These are phyloP conservation scores for Solanum rostratum DNA, from an alignment of 257 asterid species.

Conservation along the genomic window DNA sequence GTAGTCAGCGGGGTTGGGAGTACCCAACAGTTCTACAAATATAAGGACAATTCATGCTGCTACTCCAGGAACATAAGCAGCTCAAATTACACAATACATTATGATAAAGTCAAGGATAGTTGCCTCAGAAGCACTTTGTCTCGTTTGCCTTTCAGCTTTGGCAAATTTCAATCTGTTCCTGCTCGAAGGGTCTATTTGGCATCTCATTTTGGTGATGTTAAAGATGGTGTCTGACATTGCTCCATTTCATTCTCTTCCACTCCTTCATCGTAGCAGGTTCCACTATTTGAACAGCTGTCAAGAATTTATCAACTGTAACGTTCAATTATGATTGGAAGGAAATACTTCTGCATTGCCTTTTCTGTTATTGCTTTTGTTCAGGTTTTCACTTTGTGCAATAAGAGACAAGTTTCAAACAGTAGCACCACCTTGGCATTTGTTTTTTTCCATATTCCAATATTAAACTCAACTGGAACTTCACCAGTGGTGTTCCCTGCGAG, in stretches of 20 bases:
- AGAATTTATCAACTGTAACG: not conserved
- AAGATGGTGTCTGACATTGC: not conserved
- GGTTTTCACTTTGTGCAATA: not conserved
- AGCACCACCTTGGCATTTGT: not conserved
- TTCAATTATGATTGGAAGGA: not conserved
- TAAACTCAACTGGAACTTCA: not conserved
- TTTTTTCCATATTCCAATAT: not conserved
- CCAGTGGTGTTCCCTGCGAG: not conserved
- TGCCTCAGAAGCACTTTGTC: constrained; percentile 7
- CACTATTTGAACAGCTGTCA: not conserved
- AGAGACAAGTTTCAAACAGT: not conserved
- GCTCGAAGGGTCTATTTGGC: not conserved
- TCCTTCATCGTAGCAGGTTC: not conserved
- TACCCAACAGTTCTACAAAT: constrained; percentile 44
- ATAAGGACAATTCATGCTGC: constrained; percentile 21
- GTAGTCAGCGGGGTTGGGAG: constrained; percentile 48
- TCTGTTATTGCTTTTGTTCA: not conserved
- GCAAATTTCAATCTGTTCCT: not conserved
- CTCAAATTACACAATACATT: constrained; percentile 56
- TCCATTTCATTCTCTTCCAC: not conserved
- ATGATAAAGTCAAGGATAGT: constrained; percentile 31
- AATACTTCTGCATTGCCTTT: not conserved
- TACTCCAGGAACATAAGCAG: constrained; percentile 60
- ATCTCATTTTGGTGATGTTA: not conserved
- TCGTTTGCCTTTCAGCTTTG: not conserved